phyloP scores from a whole-genome alignment of 2,329 filamentous ascomycete species.

The Talaromyces sp. region DNA sequence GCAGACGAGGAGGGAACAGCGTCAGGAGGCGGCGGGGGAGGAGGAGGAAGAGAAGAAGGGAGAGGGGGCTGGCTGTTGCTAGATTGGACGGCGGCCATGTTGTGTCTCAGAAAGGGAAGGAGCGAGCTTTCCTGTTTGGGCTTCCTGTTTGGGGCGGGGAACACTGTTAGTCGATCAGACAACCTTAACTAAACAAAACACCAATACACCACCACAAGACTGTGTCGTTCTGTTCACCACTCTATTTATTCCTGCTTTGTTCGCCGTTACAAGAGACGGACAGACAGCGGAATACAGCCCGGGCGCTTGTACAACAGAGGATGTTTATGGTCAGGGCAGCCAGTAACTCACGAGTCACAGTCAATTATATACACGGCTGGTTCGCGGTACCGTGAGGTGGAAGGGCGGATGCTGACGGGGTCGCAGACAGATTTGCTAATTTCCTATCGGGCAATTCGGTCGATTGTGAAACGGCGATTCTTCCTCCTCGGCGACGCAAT shows the following conservation, averaged over 20 bases:
- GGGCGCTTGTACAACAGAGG: slow-evolving; percentile 10
- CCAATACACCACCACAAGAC: neutral
- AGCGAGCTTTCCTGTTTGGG: slow-evolving; percentile 23
- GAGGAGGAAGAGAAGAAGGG: slow-evolving; percentile 5
- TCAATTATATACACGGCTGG: neutral
- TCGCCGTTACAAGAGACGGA: neutral
- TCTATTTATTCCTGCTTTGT: neutral
- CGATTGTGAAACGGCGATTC: neutral
- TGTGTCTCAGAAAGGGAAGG: slow-evolving; percentile 16
- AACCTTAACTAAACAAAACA: neutral
- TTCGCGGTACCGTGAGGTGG: neutral
- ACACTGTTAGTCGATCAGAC: slow-evolving; percentile 19
- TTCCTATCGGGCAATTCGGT: neutral
- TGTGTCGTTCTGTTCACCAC: neutral
- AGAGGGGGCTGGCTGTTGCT: slow-evolving; percentile 29
- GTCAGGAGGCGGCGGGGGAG: slow-evolving; percentile 2
- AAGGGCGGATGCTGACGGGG: neutral
- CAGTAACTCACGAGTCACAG: neutral
- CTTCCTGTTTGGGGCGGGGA: slow-evolving; percentile 20
- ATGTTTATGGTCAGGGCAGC: neutral
- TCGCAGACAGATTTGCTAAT: neutral
- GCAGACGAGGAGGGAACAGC: neutral
- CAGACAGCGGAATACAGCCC: neutral
- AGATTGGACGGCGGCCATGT: slow-evolving; percentile 37
- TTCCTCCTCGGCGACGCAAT: neutral